Percentiles rank a stretch among this genome's conserved stretches.
phyloP scores from a whole-genome alignment of 2,329 filamentous ascomycete species.

The Colletotrichum theobromicola region DNA sequence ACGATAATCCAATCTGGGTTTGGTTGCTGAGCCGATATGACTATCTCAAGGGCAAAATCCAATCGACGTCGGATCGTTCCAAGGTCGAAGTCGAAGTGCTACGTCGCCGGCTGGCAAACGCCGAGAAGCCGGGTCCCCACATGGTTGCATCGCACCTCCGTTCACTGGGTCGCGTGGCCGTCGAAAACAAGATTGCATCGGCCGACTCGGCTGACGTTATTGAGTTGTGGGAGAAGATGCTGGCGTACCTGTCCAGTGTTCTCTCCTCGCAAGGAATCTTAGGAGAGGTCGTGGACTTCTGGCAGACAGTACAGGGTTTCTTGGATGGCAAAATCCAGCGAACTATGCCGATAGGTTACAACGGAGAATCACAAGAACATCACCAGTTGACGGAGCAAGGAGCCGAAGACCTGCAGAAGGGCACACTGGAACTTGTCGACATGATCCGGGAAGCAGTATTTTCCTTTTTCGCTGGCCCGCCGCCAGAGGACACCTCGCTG shows the following conservation, averaged over 20 bases:
- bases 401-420: constrained; percentile 74
- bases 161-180: constrained; percentile 70
- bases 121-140: constrained; percentile 73
- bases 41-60: constrained; percentile 85
- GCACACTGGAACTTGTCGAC: constrained; percentile 81
- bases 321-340: constrained; percentile 85
- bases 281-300: constrained; percentile 90
- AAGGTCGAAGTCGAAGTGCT: constrained; percentile 93
- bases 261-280: constrained; percentile 82
- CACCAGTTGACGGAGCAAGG: constrained; percentile 79
- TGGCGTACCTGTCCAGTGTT: constrained; percentile 74
- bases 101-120: constrained; percentile 77
- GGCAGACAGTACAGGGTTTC: constrained; percentile 90
- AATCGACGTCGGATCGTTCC: constrained; percentile 79
- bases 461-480: constrained; percentile 84
- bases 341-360: constrained; percentile 78
- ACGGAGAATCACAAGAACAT: constrained; percentile 80
- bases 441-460: constrained; percentile 81
- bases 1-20: constrained; percentile 95
- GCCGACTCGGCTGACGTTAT: constrained; percentile 83
- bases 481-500: constrained; percentile 87
- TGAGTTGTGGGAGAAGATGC: constrained; percentile 91
- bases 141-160: constrained; percentile 78
- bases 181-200: constrained; percentile 64
- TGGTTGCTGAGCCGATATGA: constrained; percentile 93